Conservation (phyloP, 2,329 filamentous ascomycete species). For the Tricladium varicosporioides region DNA sequence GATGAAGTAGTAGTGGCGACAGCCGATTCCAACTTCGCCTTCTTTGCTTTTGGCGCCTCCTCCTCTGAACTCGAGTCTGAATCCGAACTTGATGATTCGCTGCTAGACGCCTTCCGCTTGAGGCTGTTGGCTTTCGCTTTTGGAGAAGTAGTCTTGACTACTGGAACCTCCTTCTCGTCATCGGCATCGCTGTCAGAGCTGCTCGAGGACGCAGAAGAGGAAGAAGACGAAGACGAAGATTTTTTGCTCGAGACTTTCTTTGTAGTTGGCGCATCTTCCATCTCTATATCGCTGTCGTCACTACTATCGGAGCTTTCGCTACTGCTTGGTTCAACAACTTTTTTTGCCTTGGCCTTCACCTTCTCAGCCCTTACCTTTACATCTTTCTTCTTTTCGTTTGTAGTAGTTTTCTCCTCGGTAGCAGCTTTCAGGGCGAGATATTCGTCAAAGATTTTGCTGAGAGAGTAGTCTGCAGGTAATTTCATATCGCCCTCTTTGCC, state of each 20-base stretch:
- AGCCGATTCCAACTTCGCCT: conserved; percentile 47
- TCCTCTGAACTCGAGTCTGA: conserved; percentile 46
- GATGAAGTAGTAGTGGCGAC: conserved; percentile 20
- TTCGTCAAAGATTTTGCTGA: conserved; percentile 38
- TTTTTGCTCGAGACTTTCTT: conserved; percentile 32
- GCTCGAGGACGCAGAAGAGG: conserved; percentile 38
- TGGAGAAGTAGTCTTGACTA: conserved; percentile 25
- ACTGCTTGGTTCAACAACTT: conserved; percentile 35
- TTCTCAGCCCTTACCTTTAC: conserved; percentile 27
- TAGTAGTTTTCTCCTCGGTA: background rate
- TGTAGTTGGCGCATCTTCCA: conserved; percentile 31
- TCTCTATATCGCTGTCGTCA: conserved; percentile 36
- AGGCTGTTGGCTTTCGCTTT: conserved; percentile 41
- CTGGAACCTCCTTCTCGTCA: conserved; percentile 43
- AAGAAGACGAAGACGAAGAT: conserved; percentile 37
- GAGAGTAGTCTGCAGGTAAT: conserved; percentile 37
- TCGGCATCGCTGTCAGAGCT: conserved; percentile 50
- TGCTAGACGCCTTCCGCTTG: conserved; percentile 54
- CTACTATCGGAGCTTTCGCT: conserved; percentile 32
- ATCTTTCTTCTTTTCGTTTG: conserved; percentile 24
- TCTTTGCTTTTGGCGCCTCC: conserved; percentile 51
- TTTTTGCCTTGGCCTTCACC: conserved; percentile 14
- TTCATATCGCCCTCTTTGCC: conserved; percentile 41
- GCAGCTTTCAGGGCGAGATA: conserved; percentile 35
- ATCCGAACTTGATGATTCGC: conserved; percentile 35